phyloP scores from a whole-genome alignment of 2,329 filamentous ascomycete genomes.

The Hymenoscyphus fructigenus region DNA sequence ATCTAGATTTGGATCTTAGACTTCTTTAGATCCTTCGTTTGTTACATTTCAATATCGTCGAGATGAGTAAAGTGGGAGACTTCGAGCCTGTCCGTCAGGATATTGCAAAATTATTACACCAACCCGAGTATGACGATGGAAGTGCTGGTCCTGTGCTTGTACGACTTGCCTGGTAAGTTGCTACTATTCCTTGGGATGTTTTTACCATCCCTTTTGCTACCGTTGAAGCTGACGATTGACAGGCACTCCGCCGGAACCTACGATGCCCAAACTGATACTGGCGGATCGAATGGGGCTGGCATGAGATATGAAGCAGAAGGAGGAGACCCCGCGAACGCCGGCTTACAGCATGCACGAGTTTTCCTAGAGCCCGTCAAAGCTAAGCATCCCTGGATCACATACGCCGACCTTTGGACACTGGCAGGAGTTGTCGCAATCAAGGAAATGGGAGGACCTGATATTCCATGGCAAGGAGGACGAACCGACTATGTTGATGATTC shows the following conservation, averaged over 20 bases:
- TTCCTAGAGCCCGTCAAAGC: constrained; percentile 63
- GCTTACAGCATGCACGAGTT: constrained; percentile 60
- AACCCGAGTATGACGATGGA: constrained; percentile 65
- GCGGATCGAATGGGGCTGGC: constrained; percentile 63
- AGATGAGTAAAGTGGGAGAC: constrained; percentile 58
- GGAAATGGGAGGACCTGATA: constrained; percentile 58
- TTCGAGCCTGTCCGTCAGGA: constrained; percentile 58
- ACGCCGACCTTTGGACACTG: constrained; percentile 65
- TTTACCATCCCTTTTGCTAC: not conserved
- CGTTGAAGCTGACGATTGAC: constrained; percentile 13
- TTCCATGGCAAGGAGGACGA: constrained; percentile 57
- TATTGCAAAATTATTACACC: constrained; percentile 52
- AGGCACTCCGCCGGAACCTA: constrained; percentile 66
- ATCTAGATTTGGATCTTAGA: constrained; percentile 17
- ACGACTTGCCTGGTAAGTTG: constrained; percentile 57
- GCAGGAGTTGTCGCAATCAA: constrained; percentile 58
- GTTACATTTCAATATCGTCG: constrained; percentile 10
- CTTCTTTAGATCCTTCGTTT: constrained; percentile 7
- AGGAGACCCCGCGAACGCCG: constrained; percentile 64
- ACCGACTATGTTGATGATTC: constrained; percentile 62
- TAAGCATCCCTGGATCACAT: constrained; percentile 62
- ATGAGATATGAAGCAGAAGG: constrained; percentile 66
- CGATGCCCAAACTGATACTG: constrained; percentile 56
- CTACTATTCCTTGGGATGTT: not conserved
- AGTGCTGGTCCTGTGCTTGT: constrained; percentile 63